Evolutionary conservation across 306 rosid genomes (phyloP).

Genomic region (Casuarina glauca): DNA sequence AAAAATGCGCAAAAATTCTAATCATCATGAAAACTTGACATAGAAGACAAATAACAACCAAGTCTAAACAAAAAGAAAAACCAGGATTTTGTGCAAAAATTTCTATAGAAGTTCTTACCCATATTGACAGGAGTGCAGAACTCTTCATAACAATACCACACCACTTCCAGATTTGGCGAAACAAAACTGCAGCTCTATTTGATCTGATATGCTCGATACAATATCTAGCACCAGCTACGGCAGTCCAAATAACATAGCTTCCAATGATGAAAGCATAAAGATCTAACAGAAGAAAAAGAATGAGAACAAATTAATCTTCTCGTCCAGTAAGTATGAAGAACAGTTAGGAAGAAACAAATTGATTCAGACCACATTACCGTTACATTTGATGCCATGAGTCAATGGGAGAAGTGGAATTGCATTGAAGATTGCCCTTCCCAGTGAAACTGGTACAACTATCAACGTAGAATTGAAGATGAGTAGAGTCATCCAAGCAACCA

Average conservation of each 20-base stretch:
- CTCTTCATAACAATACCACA: conserved; percentile 84
- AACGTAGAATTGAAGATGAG: conserved; percentile 90
- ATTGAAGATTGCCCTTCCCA: conserved; percentile 85
- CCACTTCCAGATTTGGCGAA: conserved; percentile 85
- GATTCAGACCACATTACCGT: conserved; percentile 53
- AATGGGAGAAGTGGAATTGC: conserved; percentile 92
- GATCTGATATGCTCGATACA: conserved; percentile 71
- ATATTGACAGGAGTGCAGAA: conserved; percentile 85
- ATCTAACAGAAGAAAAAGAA: conserved; percentile 47
- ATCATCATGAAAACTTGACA: conserved; percentile 4
- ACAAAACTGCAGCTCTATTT: conserved; percentile 67
- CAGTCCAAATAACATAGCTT: conserved; percentile 95
- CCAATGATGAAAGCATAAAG: conserved; percentile 93
- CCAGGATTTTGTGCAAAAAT: not conserved
- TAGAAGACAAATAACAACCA: conserved; percentile 11
- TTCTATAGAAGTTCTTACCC: conserved; percentile 59
- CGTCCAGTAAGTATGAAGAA: conserved; percentile 10
- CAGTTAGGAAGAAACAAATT: conserved; percentile 9
- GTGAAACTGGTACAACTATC: conserved; percentile 87
- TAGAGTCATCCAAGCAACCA: conserved; percentile 97
- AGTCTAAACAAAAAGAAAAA: conserved; percentile 10
- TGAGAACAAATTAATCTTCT: conserved; percentile 21
- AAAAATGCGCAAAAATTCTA: conserved; percentile 9
- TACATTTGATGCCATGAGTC: conserved; percentile 97
- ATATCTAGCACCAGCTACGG: conserved; percentile 90